phyloP scores from a whole-genome alignment of 2,329 filamentous ascomycete genomes.

The Chaetothyriales sp. region DNA sequence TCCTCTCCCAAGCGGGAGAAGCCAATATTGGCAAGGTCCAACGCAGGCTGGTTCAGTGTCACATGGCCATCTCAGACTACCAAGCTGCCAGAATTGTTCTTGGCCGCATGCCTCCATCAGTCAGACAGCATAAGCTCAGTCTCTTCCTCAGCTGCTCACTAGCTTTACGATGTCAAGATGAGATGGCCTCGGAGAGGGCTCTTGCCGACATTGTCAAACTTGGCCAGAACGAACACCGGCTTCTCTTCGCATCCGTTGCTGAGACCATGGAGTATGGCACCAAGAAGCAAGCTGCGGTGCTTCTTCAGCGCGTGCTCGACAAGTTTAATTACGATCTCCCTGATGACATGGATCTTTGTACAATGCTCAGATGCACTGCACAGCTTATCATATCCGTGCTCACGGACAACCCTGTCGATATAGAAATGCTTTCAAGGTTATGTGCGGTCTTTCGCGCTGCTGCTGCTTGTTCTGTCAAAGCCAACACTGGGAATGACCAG shows the following conservation, averaged over 20 bases:
- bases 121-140: constrained; percentile 1
- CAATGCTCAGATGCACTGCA: constrained; percentile 40
- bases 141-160: constrained; percentile 63
- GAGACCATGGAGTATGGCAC: constrained; percentile 57
- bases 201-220: constrained; percentile 2
- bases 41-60: constrained; percentile 42
- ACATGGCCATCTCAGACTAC: constrained; percentile 43
- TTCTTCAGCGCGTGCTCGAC: constrained; percentile 46
- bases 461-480: background rate
- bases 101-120: too few species aligned
- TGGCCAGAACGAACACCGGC: constrained; percentile 32
- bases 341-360: constrained; percentile 42
- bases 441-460: constrained; percentile 11
- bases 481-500: background rate
- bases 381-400: constrained; percentile 33
- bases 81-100: constrained; percentile 35
- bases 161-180: constrained; percentile 45
- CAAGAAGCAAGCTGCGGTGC: constrained; percentile 42
- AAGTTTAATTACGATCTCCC: constrained; percentile 36
- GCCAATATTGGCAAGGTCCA: constrained; percentile 53
- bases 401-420: constrained; percentile 15
- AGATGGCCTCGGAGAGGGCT: constrained; percentile 5
- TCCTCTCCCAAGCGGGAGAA: constrained; percentile 52
- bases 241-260: constrained; percentile 65
- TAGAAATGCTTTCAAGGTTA: constrained; percentile 10